Evolutionary conservation across 495 filamentous ascomycete species (phyloP).

Genomic region (Mytilinidion resinicola): DNA sequence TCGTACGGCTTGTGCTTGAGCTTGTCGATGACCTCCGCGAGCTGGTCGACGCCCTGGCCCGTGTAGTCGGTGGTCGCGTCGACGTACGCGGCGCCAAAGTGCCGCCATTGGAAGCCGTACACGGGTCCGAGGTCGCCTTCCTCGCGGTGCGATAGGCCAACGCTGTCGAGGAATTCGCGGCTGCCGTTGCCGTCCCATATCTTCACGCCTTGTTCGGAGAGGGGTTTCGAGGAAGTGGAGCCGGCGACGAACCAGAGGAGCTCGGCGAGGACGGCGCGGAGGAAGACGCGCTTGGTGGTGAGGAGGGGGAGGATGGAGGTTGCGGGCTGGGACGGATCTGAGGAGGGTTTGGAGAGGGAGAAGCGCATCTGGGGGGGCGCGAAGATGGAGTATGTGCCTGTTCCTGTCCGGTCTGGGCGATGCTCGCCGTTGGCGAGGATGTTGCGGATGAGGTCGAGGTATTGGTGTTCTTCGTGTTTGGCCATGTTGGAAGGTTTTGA

Average conservation of each 20-base stretch:
- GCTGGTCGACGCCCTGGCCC: conserved; percentile 84
- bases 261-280: conserved; percentile 82
- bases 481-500: neutral
- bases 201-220: conserved; percentile 73
- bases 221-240: conserved; percentile 65
- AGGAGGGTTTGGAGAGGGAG: conserved; percentile 58
- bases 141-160: conserved; percentile 70
- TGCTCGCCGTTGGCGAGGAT: conserved; percentile 73
- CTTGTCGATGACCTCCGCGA: conserved; percentile 78
- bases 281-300: conserved; percentile 94
- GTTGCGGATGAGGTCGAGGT: conserved; percentile 51
- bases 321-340: conserved; percentile 26
- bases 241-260: conserved; percentile 95
- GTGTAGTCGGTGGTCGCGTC: conserved; percentile 76
- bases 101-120: conserved; percentile 98
- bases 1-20: conserved; percentile 78
- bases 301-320: conserved; percentile 76
- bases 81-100: conserved; percentile 86
- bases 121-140: conserved; percentile 91
- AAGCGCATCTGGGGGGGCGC: conserved; percentile 82
- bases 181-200: conserved; percentile 98
- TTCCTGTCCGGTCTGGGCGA: conserved; percentile 83
- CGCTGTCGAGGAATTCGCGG: conserved; percentile 76
- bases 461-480: conserved; percentile 39
- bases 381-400: conserved; percentile 84